phyloP scores from a whole-genome alignment of 176 grass and related monocot genomes.

The Zoysia pacifica region DNA sequence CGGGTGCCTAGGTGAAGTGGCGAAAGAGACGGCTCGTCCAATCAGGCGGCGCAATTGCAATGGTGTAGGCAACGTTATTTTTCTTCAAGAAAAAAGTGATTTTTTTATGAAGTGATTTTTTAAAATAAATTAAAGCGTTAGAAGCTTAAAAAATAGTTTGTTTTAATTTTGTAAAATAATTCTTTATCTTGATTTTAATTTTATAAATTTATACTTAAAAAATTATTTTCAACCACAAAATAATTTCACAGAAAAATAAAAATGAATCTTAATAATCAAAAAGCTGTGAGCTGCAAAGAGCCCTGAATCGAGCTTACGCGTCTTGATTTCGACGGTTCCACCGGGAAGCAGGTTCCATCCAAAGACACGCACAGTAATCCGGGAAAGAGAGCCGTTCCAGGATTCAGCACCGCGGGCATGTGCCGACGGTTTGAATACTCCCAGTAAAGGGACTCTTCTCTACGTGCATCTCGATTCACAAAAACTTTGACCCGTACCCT shows the following conservation, averaged over 20 bases:
- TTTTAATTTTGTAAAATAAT: too few relatives aligned
- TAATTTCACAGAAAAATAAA: too few relatives aligned
- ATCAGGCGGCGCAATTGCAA: background rate
- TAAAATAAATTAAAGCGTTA: background rate
- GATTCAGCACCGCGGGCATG: background rate
- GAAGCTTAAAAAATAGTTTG: too few relatives aligned
- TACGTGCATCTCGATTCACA: background rate
- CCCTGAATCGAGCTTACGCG: too few relatives aligned
- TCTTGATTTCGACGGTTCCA: too few relatives aligned
- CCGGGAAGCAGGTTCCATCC: conserved; percentile 1
- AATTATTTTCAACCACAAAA: background rate
- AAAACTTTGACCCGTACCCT: conserved; percentile 30
- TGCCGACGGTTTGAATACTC: conserved; percentile 10
- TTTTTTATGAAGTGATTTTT: too few relatives aligned
- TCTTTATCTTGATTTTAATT: too few relatives aligned
- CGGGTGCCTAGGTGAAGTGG: background rate
- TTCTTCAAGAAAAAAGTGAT: too few relatives aligned
- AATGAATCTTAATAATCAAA: too few relatives aligned
- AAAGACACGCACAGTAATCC: background rate
- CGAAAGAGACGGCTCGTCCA: background rate
- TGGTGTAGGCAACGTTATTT: too few relatives aligned
- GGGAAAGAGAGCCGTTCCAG: background rate
- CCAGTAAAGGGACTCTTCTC: background rate
- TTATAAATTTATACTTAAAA: too few relatives aligned
- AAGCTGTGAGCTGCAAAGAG: too few relatives aligned